Percentiles rank a stretch among this genome's conserved stretches.
phyloP scores from a whole-genome alignment of 495 filamentous ascomycete species.

The Daldinia bambusicola region DNA sequence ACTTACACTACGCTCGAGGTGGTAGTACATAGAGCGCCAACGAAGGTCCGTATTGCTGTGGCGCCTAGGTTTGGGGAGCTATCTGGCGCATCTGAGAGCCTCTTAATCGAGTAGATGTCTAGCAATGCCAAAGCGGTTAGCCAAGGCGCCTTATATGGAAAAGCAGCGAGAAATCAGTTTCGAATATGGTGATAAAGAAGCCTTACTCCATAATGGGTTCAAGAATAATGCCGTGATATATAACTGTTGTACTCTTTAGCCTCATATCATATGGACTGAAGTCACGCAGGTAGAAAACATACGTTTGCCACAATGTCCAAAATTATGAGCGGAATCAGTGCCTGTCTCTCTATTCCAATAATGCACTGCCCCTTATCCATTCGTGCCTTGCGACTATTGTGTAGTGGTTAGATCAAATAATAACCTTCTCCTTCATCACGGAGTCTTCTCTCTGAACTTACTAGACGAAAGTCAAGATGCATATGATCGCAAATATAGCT shows the following conservation, averaged over 20 bases:
- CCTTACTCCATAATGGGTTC: conserved; percentile 58
- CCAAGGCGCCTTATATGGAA: not conserved
- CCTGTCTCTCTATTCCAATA: conserved; percentile 62
- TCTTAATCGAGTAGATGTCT: conserved; percentile 57
- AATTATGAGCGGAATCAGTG: conserved; percentile 62
- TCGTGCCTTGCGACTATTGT: conserved; percentile 56
- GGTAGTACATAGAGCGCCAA: conserved; percentile 60
- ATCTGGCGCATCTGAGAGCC: conserved; percentile 46
- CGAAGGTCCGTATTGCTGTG: conserved; percentile 59
- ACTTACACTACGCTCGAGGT: conserved; percentile 59
- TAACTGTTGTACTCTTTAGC: conserved; percentile 48
- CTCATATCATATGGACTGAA: not conserved
- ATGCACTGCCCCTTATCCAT: conserved; percentile 60
- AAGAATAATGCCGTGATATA: conserved; percentile 65
- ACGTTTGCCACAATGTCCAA: conserved; percentile 63
- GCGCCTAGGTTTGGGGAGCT: conserved; percentile 50
- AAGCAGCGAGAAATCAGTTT: not conserved
- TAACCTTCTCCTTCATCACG: not conserved
- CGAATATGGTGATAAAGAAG: not conserved
- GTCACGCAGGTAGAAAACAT: conserved; percentile 7
- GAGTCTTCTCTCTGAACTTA: conserved; percentile 43
- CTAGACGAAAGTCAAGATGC: conserved; percentile 62
- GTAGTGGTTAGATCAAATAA: conserved; percentile 10
- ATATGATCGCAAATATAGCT: conserved; percentile 60
- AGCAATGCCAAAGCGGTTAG: not conserved